Evolutionary conservation across 805 yeast species (phyloP).

Genomic region (Nadsonia fulvescens): DNA sequence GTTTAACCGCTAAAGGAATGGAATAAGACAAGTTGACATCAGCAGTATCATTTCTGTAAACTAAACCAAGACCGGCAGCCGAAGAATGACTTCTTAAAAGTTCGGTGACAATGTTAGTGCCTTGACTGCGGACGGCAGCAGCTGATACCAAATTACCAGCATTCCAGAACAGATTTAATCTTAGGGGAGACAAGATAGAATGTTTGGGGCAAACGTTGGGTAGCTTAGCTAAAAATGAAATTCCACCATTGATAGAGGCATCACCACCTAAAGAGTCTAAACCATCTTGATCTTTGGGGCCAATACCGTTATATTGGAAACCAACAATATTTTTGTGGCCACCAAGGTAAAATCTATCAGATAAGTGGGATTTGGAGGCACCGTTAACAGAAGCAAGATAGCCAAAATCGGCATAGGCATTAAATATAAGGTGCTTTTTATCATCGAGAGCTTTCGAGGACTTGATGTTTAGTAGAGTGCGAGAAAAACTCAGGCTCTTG

Average conservation of each 20-base stretch:
- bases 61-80: conserved; percentile 37
- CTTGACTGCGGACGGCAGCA: too few relatives aligned
- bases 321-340: conserved; percentile 53
- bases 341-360: conserved; percentile 68
- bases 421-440: too few relatives aligned
- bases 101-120: too few relatives aligned
- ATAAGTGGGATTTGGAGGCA: too few relatives aligned
- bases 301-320: conserved; percentile 44
- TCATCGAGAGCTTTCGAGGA: too few relatives aligned
- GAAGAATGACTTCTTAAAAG: conserved; percentile 29
- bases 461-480: too few relatives aligned
- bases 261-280: conserved; percentile 57
- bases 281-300: conserved; percentile 34
- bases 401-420: too few relatives aligned
- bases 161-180: conserved; percentile 42
- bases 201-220: too few relatives aligned
- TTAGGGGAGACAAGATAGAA: conserved; percentile 41
- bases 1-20: conserved; percentile 40
- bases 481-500: too few relatives aligned
- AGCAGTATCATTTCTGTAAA: conserved; percentile 40
- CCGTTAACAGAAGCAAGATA: too few relatives aligned
- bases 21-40: conserved; percentile 44
- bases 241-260: conserved; percentile 34
- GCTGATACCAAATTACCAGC: conserved; percentile 36
- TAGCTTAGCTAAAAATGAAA: conserved; percentile 38